Conservation (phyloP, 23 red algal species). For the Gracilariopsis chorda region DNA sequence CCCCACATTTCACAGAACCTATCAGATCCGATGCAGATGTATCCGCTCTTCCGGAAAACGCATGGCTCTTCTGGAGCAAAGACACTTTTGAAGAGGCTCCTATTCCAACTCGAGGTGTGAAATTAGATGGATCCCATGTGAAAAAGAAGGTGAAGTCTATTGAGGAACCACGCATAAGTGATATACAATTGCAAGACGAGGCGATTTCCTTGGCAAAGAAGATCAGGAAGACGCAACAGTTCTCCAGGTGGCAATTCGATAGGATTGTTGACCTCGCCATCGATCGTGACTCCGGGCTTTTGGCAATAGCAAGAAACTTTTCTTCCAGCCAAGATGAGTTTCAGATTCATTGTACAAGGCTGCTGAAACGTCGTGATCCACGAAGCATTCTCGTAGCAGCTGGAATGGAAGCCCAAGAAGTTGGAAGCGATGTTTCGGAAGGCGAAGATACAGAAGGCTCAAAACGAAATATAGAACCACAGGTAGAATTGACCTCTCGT, state of each 20-base stretch:
- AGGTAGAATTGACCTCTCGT: conserved; percentile 45
- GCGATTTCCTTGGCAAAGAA: conserved; percentile 42
- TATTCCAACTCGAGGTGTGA: conserved; percentile 83
- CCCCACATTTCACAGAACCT: conserved; percentile 89
- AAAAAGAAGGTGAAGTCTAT: neutral
- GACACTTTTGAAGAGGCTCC: conserved; percentile 60
- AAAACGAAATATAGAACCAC: conserved; percentile 15
- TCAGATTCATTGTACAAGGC: conserved; percentile 48
- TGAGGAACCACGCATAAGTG: neutral
- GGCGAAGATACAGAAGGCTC: neutral
- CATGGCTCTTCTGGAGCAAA: conserved; percentile 94
- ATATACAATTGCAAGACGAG: conserved; percentile 39
- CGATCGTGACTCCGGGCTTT: conserved; percentile 74
- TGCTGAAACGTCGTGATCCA: conserved; percentile 60
- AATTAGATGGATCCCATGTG: conserved; percentile 77
- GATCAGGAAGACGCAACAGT: conserved; percentile 34
- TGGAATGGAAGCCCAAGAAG: neutral
- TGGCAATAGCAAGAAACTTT: conserved; percentile 80
- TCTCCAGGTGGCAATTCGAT: conserved; percentile 78
- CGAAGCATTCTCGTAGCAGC: conserved; percentile 52
- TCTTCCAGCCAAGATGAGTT: conserved; percentile 58
- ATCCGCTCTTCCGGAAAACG: conserved; percentile 74
- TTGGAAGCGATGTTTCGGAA: neutral
- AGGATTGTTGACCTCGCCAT: conserved; percentile 83
- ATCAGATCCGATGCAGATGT: conserved; percentile 81